Conservation (phyloP, 257 asterid species). For the Gentiana macrophylla region DNA sequence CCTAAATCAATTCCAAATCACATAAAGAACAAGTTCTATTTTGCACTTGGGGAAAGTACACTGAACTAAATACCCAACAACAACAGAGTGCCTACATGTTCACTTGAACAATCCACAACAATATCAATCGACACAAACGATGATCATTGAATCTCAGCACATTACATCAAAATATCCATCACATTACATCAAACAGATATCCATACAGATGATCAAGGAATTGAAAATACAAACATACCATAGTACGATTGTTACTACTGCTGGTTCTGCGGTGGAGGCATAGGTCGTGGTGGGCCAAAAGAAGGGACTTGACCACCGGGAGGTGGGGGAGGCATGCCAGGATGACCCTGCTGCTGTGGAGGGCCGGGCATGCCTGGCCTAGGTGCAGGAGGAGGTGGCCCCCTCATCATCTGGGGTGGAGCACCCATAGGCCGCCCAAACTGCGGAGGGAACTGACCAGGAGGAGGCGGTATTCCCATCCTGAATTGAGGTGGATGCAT, state of each 20-base stretch:
- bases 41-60: too few relatives aligned
- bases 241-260: constrained; percentile 21
- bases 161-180: too few relatives aligned
- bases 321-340: constrained; percentile 67
- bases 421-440: constrained; percentile 73
- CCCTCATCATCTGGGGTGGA: constrained; percentile 75
- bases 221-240: constrained; percentile 2
- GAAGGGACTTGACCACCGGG: constrained; percentile 58
- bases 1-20: too few relatives aligned
- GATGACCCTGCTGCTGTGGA: constrained; percentile 58
- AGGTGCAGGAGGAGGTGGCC: constrained; percentile 76
- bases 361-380: constrained; percentile 81
- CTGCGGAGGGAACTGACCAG: constrained; percentile 52
- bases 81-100: too few relatives aligned
- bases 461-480: constrained; percentile 23
- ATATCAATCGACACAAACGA: too few relatives aligned
- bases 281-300: constrained; percentile 77
- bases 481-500: constrained; percentile 28
- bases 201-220: too few relatives aligned
- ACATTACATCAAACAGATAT: too few relatives aligned
- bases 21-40: too few relatives aligned
- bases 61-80: too few relatives aligned
- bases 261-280: constrained; percentile 53
- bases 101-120: too few relatives aligned
- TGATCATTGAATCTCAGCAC: too few relatives aligned